Evolutionary conservation across 1,139 yeast genomes (phyloP).

Genomic region (Kurtzmaniella quercitrusa): DNA sequence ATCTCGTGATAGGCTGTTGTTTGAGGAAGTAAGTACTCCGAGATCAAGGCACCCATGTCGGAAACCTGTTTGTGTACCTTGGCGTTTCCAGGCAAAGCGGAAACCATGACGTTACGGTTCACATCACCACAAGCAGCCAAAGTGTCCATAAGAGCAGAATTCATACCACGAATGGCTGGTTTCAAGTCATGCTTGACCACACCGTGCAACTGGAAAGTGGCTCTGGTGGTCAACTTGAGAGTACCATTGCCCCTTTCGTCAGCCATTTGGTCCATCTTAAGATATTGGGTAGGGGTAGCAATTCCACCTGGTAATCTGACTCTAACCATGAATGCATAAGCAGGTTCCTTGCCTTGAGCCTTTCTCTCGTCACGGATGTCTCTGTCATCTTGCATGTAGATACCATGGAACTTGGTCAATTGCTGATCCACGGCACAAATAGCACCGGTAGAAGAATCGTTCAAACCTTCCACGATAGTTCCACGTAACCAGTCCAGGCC

Average conservation of each 20-base stretch:
- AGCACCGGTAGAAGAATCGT: conserved; percentile 84
- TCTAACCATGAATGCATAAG: conserved; percentile 94
- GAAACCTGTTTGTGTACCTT: conserved; percentile 76
- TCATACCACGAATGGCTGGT: conserved; percentile 91
- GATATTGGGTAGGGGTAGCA: conserved; percentile 85
- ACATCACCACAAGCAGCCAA: conserved; percentile 99
- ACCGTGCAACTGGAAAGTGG: conserved; percentile 96
- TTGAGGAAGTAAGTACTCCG: conserved; percentile 80
- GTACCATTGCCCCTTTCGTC: conserved; percentile 90
- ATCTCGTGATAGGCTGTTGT: conserved; percentile 97
- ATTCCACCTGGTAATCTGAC: conserved; percentile 93
- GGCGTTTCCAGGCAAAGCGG: conserved; percentile 83
- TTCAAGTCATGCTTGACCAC: conserved; percentile 85
- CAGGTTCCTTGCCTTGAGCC: conserved; percentile 90
- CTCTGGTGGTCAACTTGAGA: conserved; percentile 91
- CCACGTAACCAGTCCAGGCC: conserved; percentile 88
- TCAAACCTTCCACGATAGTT: conserved; percentile 82
- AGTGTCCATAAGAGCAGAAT: conserved; percentile 85
- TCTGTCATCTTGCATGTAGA: conserved; percentile 98
- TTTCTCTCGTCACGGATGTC: conserved; percentile 92
- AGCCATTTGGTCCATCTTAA: conserved; percentile 77
- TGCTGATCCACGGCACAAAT: conserved; percentile 92
- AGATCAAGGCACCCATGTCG: conserved; percentile 57
- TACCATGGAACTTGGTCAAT: conserved; percentile 95
- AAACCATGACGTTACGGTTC: conserved; percentile 89